Conservation (phyloP, 495 filamentous ascomycete species). For the Chlorociboria aeruginascens region DNA sequence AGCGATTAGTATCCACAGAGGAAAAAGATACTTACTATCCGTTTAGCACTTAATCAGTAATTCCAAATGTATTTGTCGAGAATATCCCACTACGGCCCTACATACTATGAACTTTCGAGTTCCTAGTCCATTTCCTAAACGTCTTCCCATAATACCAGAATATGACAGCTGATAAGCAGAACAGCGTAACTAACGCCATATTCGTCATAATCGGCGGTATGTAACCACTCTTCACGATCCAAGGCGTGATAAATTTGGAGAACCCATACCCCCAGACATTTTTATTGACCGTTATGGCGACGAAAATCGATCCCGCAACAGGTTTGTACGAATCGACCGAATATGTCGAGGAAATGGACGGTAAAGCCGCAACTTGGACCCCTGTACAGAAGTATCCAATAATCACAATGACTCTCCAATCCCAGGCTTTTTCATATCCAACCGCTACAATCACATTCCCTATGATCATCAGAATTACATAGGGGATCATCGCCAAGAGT, state of each 20-base stretch:
- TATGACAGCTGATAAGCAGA: conserved; percentile 38
- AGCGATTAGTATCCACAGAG: too few relatives aligned
- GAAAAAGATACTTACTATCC: too few relatives aligned
- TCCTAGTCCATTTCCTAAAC: conserved; percentile 40
- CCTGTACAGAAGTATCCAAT: conserved; percentile 36
- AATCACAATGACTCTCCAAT: conserved; percentile 39
- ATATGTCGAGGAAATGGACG: conserved; percentile 39
- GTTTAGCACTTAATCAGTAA: too few relatives aligned
- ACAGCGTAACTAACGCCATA: conserved; percentile 39
- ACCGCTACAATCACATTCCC: conserved; percentile 49
- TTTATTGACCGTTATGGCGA: conserved; percentile 42
- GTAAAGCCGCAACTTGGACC: conserved; percentile 45
- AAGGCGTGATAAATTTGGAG: conserved; percentile 46
- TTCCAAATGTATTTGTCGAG: too few relatives aligned
- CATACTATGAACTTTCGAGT: conserved; percentile 42
- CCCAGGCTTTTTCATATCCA: conserved; percentile 45
- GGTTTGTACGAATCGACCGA: conserved; percentile 44
- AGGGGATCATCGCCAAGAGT: conserved; percentile 43
- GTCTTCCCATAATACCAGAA: conserved; percentile 48
- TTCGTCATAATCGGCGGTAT: conserved; percentile 40
- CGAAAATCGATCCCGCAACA: conserved; percentile 38
- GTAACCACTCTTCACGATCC: conserved; percentile 40
- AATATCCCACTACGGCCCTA: conserved; percentile 9
- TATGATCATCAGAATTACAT: conserved; percentile 44
- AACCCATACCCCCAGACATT: conserved; percentile 44